Evolutionary conservation across 306 rosid species (phyloP).

Genomic region (Ziziphus jujuba): DNA sequence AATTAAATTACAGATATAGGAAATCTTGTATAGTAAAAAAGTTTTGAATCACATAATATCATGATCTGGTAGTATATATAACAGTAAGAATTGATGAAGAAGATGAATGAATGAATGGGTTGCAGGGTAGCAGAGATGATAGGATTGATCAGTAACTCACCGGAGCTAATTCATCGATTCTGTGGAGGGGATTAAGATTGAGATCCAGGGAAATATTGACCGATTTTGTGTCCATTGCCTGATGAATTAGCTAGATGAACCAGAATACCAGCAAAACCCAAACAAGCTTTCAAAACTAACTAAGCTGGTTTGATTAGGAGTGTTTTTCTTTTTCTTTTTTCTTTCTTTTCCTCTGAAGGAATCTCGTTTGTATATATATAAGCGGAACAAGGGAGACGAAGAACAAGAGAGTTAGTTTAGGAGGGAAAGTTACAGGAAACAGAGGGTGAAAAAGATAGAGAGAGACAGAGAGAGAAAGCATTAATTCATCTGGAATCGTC

Average conservation of each 20-base stretch:
- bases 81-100: no score
- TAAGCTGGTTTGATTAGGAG: no score
- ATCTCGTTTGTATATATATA: slow-evolving; percentile 12
- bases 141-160: slow-evolving; percentile 24
- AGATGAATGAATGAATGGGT: no score
- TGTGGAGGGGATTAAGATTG: slow-evolving; percentile 35
- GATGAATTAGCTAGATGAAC: no score
- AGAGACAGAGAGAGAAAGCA: neutral
- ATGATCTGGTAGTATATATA: no score
- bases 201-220: slow-evolving; percentile 60
- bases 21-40: no score
- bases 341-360: slow-evolving; percentile 5
- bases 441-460: slow-evolving; percentile 12
- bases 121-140: no score
- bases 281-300: no score
- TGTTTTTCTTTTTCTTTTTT: no score
- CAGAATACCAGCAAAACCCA: neutral
- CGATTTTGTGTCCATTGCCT: slow-evolving; percentile 24
- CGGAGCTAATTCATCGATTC: slow-evolving; percentile 8
- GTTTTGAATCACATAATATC: no score
- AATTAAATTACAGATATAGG: no score
- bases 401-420: neutral
- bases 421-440: slow-evolving; percentile 48
- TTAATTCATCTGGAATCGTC: slow-evolving; percentile 23
- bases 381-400: neutral